phyloP scores from a whole-genome alignment of 129 eudicot species.

The Oenanthe sinensis region DNA sequence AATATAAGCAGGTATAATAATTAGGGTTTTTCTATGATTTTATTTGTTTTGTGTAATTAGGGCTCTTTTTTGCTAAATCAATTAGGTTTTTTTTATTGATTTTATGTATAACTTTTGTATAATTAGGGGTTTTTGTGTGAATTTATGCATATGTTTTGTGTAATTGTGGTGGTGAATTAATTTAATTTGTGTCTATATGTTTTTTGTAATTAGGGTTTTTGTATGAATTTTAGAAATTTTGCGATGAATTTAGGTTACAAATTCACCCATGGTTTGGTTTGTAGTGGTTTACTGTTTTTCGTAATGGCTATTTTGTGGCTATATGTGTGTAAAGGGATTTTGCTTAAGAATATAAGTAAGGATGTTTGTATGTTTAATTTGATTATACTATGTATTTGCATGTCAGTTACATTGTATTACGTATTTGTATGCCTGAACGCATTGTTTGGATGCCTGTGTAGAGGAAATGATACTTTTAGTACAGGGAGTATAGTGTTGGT shows the following conservation, averaged over 20 bases:
- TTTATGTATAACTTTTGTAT: background rate
- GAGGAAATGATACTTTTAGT: background rate
- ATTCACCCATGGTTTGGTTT: too few species aligned
- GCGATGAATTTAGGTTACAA: too few species aligned
- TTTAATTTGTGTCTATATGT: too few species aligned
- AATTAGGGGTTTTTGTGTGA: background rate
- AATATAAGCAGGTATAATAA: slow-evolving; percentile 66
- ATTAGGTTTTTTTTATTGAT: background rate
- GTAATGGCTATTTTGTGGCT: too few species aligned
- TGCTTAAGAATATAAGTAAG: too few species aligned
- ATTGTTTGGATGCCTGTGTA: background rate
- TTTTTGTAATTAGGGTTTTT: too few species aligned
- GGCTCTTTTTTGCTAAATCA: background rate
- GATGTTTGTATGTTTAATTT: too few species aligned
- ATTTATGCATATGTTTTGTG: background rate
- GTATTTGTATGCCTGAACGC: background rate
- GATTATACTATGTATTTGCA: background rate
- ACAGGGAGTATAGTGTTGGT: background rate
- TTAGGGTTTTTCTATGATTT: background rate
- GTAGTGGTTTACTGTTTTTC: too few species aligned
- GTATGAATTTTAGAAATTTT: too few species aligned
- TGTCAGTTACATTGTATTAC: background rate
- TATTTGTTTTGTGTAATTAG: background rate
- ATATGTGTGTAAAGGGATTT: too few species aligned
- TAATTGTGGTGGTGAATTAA: too few species aligned